Conservation (phyloP, 352 stramenopile genomes). For the Globisporangium perplexum region DNA sequence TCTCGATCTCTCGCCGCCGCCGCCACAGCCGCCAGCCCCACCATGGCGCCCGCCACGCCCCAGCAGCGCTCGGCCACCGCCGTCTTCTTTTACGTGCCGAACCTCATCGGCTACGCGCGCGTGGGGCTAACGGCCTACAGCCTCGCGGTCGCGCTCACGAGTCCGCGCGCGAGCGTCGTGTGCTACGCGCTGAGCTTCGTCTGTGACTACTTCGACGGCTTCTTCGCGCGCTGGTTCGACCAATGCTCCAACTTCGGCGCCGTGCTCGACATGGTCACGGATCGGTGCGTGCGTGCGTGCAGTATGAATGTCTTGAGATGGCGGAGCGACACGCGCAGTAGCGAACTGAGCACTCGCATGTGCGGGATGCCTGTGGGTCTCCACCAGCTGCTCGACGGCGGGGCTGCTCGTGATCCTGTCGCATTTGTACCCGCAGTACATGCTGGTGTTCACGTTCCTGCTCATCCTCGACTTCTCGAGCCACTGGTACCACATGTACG, state of each 20-base stretch:
- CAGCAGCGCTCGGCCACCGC: conserved; percentile 39
- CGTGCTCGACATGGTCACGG: conserved; percentile 98
- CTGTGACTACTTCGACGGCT: conserved; percentile 97
- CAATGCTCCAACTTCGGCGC: conserved; percentile 95
- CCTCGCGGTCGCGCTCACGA: conserved; percentile 67
- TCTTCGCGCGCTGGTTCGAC: conserved; percentile 94
- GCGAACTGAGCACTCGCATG: too few relatives aligned
- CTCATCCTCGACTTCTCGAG: conserved; percentile 96
- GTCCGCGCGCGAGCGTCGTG: conserved; percentile 68
- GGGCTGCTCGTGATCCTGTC: conserved; percentile 94
- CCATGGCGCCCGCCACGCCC: neutral
- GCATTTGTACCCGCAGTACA: conserved; percentile 85
- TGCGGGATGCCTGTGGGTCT: too few relatives aligned
- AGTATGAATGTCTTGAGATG: too few relatives aligned
- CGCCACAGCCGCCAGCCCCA: neutral
- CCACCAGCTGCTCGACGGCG: conserved; percentile 93
- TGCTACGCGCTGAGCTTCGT: conserved; percentile 96
- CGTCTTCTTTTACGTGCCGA: conserved; percentile 95
- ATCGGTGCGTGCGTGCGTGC: conserved; percentile 54
- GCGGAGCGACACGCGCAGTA: too few relatives aligned
- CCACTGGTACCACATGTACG: conserved; percentile 99
- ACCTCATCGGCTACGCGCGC: conserved; percentile 94
- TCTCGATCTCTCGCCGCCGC: neutral
- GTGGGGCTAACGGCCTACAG: conserved; percentile 85
- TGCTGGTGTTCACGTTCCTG: conserved; percentile 83